Conservation (phyloP, 805 yeast species). For the Myxozyma neglecta region DNA sequence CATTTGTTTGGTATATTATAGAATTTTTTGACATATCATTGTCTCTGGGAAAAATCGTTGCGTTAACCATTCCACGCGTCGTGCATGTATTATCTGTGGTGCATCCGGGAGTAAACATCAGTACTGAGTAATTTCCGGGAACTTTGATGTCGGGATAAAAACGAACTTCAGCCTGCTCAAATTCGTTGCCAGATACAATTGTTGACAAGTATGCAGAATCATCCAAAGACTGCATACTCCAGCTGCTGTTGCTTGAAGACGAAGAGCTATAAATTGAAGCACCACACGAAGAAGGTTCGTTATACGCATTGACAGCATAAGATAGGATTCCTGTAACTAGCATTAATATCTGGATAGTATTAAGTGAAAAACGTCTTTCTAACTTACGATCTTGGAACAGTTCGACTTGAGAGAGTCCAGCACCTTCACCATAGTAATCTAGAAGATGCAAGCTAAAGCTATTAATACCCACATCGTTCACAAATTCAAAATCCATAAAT, state of each 20-base stretch:
- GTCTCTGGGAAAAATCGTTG: conserved; percentile 56
- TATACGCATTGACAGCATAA: conserved; percentile 73
- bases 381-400: conserved; percentile 56
- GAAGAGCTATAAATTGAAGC: conserved; percentile 37
- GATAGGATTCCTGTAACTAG: conserved; percentile 45
- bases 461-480: conserved; percentile 60
- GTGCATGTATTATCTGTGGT: conserved; percentile 62
- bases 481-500: conserved; percentile 84
- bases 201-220: conserved; percentile 39
- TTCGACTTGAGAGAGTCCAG: conserved; percentile 72
- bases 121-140: conserved; percentile 72
- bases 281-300: conserved; percentile 61
- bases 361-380: neutral
- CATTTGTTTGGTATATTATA: conserved; percentile 76
- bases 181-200: conserved; percentile 34
- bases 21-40: conserved; percentile 45
- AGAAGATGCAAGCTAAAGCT: conserved; percentile 63
- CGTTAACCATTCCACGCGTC: conserved; percentile 75
- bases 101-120: conserved; percentile 88
- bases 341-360: neutral
- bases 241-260: neutral
- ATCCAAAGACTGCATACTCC: conserved; percentile 36
- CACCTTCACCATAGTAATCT: conserved; percentile 66
- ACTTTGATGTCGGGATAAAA: conserved; percentile 68
- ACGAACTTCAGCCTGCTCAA: neutral